A percentile compares a stretch with the other conserved stretches of the same genome.
Evolutionary conservation across 805 yeast genomes (phyloP).

Genomic region (Kluyveromyces nonfermentans): DNA sequence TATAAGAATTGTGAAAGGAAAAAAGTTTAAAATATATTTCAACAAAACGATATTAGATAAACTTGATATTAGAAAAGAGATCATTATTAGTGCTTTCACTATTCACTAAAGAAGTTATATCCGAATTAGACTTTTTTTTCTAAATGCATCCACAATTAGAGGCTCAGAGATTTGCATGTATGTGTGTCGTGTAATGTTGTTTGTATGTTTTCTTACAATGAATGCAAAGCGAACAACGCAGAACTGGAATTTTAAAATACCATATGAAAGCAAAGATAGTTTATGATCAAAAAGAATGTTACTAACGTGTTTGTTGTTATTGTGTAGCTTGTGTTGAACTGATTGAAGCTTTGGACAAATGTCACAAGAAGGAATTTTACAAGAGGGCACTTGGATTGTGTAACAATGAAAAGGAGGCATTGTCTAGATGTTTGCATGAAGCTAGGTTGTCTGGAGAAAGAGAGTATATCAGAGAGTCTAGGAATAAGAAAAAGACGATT

Average conservation of each 20-base stretch:
- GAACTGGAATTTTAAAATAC: background rate
- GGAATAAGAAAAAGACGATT: conserved; percentile 45
- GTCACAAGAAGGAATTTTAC: conserved; percentile 64
- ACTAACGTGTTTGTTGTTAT: background rate
- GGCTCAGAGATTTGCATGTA: conserved; percentile 39
- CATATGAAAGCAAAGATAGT: background rate
- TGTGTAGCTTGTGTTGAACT: conserved; percentile 60
- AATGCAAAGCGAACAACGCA: background rate
- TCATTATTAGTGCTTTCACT: background rate
- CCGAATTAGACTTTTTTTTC: background rate
- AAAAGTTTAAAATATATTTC: background rate
- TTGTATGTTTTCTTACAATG: background rate
- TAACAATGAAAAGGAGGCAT: conserved; percentile 71
- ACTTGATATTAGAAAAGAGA: background rate
- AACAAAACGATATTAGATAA: background rate
- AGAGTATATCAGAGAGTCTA: conserved; percentile 41
- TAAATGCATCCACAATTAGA: conserved; percentile 48
- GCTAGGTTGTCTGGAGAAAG: conserved; percentile 59
- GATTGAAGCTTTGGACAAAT: conserved; percentile 81
- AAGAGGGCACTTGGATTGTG: conserved; percentile 74
- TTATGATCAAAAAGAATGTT: background rate
- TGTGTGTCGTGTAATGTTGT: conserved; percentile 11
- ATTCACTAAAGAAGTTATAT: background rate
- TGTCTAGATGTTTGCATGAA: conserved; percentile 69
- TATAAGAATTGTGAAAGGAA: background rate